Evolutionary conservation across 2,329 filamentous ascomycete genomes (phyloP).

Genomic region (Fusarium mundagurra): DNA sequence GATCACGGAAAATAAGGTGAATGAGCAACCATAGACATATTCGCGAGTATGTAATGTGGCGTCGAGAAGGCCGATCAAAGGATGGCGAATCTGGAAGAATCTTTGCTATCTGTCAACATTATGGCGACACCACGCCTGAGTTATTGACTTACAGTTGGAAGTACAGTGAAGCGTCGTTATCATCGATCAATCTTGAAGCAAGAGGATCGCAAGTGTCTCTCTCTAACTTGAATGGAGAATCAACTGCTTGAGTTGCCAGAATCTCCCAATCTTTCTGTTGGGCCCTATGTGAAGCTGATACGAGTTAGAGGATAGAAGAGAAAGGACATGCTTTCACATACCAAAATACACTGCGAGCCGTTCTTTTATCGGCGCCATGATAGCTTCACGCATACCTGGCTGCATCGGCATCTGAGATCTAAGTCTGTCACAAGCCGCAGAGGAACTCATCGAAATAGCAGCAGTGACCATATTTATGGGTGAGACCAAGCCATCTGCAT

Average conservation of each 20-base stretch:
- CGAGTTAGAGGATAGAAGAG: rapidly evolving
- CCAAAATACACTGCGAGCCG: slow-evolving; percentile 6
- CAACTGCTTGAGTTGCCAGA: background rate
- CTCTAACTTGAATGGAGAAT: slow-evolving; percentile 14
- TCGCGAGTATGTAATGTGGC: slow-evolving; percentile 1
- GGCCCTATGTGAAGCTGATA: background rate
- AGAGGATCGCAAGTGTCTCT: slow-evolving; percentile 11
- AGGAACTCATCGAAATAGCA: slow-evolving; percentile 3
- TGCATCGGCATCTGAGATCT: slow-evolving; percentile 15
- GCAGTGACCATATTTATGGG: slow-evolving; percentile 1
- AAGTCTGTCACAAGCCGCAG: slow-evolving; percentile 1
- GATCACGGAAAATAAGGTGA: slow-evolving; percentile 6
- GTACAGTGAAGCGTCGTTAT: slow-evolving; percentile 5
- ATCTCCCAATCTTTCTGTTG: slow-evolving; percentile 19
- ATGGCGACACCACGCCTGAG: rapidly evolving
- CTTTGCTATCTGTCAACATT: background rate
- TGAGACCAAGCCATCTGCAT: background rate
- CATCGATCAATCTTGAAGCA: slow-evolving; percentile 5
- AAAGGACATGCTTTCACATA: background rate
- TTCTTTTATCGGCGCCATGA: slow-evolving; percentile 21
- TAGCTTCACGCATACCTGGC: slow-evolving; percentile 7
- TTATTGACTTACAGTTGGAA: background rate
- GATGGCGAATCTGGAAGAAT: slow-evolving; percentile 16
- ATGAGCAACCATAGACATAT: slow-evolving; percentile 13
- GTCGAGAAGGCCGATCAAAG: slow-evolving; percentile 3